Base-by-base conservation (phyloP, 2,329 filamentous ascomycete genomes). In the Calcarisporium arbuscula region DNA sequence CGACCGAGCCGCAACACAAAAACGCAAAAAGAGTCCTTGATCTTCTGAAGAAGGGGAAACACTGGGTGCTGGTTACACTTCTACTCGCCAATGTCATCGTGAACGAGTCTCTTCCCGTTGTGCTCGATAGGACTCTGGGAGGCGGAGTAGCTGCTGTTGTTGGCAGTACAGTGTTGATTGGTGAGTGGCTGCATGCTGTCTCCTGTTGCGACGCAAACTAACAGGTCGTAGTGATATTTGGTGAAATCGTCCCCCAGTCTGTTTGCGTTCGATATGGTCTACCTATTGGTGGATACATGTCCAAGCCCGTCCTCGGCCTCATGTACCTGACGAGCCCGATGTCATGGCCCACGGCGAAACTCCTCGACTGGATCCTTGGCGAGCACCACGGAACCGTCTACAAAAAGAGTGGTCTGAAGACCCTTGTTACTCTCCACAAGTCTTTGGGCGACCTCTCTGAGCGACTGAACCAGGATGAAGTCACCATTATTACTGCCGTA, bases 371-470 rank as follows among this genome's bases (percentile, higher is more conserved):
- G 64, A 74, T 95, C 8, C 77, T 98, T 4, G 92, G 92, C 41
- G 85, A 94, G 61, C 90, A 96, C 52, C 90, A 96, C 56, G 90
- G 90, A 34, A 95, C 89, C 1, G 80, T 90, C 28, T 98, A 98
- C 76, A 96, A 96, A 65, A 98, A 96, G 68, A 90, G 88, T 41
- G 92, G 92, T 0, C 65, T 98, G 48, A 98, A 98, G 68, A 96
- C 92, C 0, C 70, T 98, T 19, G 92, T 98, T 19, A 95, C 88
- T 1, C 70, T 98, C 12, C 92, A 98, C 66, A 88, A 94, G 61
- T 94, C 85, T 3, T 67, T 96, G 10, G 92, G 92, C 19, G 80
- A 86, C 29, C 82, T 84, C 19, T 83, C 83, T 25, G 88, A 98
- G 54, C 82, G 92, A 38, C 68, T 98, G 35, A 96, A 95, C 60